Conservation (phyloP, 2,329 filamentous ascomycete species). For the Cladorrhinum sp. region DNA sequence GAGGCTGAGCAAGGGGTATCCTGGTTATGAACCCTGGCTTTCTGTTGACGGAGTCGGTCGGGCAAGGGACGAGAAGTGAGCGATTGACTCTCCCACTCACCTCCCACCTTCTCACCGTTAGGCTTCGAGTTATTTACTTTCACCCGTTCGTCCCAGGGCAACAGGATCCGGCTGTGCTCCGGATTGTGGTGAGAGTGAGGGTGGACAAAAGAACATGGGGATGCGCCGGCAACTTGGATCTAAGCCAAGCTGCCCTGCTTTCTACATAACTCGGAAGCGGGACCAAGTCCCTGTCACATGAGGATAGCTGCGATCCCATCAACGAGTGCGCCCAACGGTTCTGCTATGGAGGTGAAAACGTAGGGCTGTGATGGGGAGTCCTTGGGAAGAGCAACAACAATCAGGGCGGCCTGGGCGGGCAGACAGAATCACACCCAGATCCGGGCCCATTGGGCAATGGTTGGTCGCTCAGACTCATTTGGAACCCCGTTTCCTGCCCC, state of each 20-base stretch:
- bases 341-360: neutral
- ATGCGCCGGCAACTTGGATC: too few relatives aligned
- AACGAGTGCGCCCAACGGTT: neutral
- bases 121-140: neutral
- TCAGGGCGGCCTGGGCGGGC: neutral
- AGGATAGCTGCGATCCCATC: too few relatives aligned
- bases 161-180: neutral
- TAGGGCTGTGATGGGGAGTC: neutral
- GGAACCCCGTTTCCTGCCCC: neutral
- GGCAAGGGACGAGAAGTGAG: neutral
- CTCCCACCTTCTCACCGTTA: neutral
- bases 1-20: constrained; percentile 10
- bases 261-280: too few relatives aligned
- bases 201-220: too few relatives aligned
- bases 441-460: neutral
- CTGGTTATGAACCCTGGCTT: neutral
- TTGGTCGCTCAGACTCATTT: neutral
- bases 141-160: neutral
- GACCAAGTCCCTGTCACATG: neutral
- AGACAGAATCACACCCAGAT: neutral
- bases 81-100: neutral
- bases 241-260: too few relatives aligned
- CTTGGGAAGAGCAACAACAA: neutral
- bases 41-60: neutral
- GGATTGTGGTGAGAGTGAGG: neutral